These are phyloP conservation scores for Pilaira anomala DNA, from an alignment of 192 early-diverging fungal genomes.

Conservation along the genomic window DNA sequence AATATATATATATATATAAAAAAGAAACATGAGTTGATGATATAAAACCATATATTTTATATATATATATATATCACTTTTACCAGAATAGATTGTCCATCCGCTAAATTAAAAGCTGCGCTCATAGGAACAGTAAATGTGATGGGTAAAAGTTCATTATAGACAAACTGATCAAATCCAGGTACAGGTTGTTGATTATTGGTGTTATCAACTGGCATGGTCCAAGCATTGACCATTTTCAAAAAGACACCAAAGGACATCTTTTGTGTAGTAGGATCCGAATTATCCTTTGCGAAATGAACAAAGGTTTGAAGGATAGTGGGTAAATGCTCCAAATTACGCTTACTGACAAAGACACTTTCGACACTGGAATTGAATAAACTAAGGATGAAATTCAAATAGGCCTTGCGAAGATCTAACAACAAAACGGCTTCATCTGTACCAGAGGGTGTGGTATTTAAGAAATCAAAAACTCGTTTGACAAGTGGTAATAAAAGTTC, in stretches of 20 bases:
- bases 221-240: conserved; percentile 68
- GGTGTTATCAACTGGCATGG: conserved; percentile 5
- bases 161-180: conserved; percentile 70
- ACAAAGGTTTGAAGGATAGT: conserved; percentile 66
- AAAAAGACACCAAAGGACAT: conserved; percentile 66
- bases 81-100: conserved; percentile 76
- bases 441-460: conserved; percentile 79
- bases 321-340: conserved; percentile 60
- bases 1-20: conserved; percentile 1
- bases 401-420: conserved; percentile 76
- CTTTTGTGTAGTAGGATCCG: conserved; percentile 61
- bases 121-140: conserved; percentile 83
- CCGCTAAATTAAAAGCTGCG: conserved; percentile 62
- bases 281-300: conserved; percentile 58
- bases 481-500: conserved; percentile 78
- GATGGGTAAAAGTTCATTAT: conserved; percentile 65
- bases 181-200: not conserved
- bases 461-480: conserved; percentile 78
- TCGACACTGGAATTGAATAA: conserved; percentile 83
- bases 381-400: conserved; percentile 73
- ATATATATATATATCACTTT: too few species aligned
- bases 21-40: not conserved
- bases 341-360: conserved; percentile 66
- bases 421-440: conserved; percentile 83
- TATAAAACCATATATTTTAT: not conserved